Base-by-base conservation (phyloP, 2,329 filamentous ascomycete species). In the Xylariales sp. region DNA sequence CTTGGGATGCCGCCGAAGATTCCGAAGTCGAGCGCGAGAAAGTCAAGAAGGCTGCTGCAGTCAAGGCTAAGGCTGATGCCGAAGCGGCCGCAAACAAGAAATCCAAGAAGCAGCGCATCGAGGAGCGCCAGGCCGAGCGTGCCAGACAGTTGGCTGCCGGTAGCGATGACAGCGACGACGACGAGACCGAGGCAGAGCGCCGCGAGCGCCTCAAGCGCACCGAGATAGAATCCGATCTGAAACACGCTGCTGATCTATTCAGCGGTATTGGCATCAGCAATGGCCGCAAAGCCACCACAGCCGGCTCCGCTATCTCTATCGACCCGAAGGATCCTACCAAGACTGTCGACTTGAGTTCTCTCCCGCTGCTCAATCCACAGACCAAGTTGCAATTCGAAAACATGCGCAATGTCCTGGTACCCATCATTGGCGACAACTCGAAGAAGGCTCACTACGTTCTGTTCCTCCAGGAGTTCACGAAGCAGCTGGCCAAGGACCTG, bases 21-120 rank as follows among this genome's bases (percentile, higher is more conserved):
- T 95, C 89, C 47, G 93, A 98, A 58, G 91, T 83, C 55, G 93
- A 98, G 73, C 86, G 89, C 57, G 90, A 96, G 68, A 98, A 97
- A 74, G 87, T 80, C 20, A 86, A 86, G 67, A 93, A 91, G 70
- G 88, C 83, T 38, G 84, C 77, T 5, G 90, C 88, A 59, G 85
- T 80, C 40, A 94, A 95, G 67, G 88, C 86, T 44, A 94, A 94
- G 68, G 89, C 88, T 20, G 88, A 90, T 0, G 90, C 86, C 32
- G 87, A 88, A 57, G 88, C 88, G 6, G 88, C 86, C 31, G 88
- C 88, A 40, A 88, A 83, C 58, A 94, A 96, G 74, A 97, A 97
- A 73, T 78, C 81, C 62, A 95, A 91, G 72, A 68, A 82, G 27
- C 78, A 94, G 69, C 86, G 91, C 56, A 83, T 96, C 64, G 84